These are phyloP conservation scores for Hanseniaspora thailandica DNA, from an alignment of 805 yeast species.

Conservation along the genomic window DNA sequence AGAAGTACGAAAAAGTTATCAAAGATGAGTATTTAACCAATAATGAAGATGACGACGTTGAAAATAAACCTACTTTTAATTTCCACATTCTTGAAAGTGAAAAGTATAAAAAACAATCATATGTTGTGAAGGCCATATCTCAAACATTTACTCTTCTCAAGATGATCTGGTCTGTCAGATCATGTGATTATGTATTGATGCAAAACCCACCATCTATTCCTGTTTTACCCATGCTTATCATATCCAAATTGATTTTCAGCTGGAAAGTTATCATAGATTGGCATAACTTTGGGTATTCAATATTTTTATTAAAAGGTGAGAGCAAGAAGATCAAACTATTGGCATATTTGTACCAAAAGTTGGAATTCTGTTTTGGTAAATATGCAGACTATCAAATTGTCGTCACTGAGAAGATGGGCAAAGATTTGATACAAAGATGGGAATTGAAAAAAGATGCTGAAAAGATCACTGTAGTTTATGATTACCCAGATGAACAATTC, in stretches of 20 bases:
- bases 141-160: conserved; percentile 42
- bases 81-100: not conserved
- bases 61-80: not conserved
- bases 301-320: conserved; percentile 53
- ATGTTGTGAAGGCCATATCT: conserved; percentile 38
- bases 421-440: conserved; percentile 46
- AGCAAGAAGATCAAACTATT: conserved; percentile 43
- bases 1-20: not conserved
- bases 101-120: conserved; percentile 30
- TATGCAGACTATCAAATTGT: conserved; percentile 64
- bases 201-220: conserved; percentile 95
- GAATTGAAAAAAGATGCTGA: too few species aligned
- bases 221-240: conserved; percentile 48
- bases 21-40: not conserved
- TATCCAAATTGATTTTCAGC: conserved; percentile 33
- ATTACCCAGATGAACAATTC: conserved; percentile 69
- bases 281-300: conserved; percentile 88
- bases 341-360: conserved; percentile 45
- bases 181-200: conserved; percentile 57
- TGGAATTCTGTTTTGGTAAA: conserved; percentile 53
- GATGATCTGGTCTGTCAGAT: conserved; percentile 43
- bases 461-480: conserved; percentile 61
- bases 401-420: conserved; percentile 66
- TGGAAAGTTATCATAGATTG: conserved; percentile 71
- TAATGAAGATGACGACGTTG: conserved; percentile 23